phyloP scores from a whole-genome alignment of 768 basidiomycete species.

The Leccinum imitatum region DNA sequence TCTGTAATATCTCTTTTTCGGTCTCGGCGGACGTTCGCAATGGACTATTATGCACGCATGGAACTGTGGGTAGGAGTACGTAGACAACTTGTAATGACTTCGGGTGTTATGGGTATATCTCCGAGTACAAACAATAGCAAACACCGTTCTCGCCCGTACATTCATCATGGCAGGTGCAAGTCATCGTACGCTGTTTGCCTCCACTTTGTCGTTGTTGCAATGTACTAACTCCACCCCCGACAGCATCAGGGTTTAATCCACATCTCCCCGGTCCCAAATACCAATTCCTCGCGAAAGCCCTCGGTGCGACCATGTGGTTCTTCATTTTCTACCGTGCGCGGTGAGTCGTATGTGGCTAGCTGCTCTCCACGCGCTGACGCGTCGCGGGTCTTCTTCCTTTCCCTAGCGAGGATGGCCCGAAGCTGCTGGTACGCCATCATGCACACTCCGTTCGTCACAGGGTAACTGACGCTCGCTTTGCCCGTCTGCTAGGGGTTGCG shows the following conservation, averaged over 20 bases:
- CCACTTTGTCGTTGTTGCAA: constrained; percentile 25
- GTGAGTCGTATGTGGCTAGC: constrained; percentile 47
- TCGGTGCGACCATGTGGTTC: constrained; percentile 98
- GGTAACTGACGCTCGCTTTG: constrained; percentile 6
- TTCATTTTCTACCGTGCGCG: constrained; percentile 96
- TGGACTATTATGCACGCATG: background rate
- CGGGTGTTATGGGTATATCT: background rate
- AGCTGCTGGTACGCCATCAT: constrained; percentile 53
- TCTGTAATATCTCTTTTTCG: background rate
- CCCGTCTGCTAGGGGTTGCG: constrained; percentile 44
- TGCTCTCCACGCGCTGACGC: background rate
- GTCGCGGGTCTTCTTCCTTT: background rate
- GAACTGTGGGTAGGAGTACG: background rate
- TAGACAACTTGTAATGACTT: background rate
- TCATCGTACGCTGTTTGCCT: constrained; percentile 25
- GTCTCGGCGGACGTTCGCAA: background rate
- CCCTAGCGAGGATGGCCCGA: constrained; percentile 70
- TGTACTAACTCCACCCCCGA: constrained; percentile 8
- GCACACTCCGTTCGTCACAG: background rate
- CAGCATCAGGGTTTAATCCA: constrained; percentile 82
- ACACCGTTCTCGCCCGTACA: constrained; percentile 23
- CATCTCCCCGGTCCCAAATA: constrained; percentile 79
- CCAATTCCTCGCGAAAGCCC: constrained; percentile 75
- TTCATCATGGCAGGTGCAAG: constrained; percentile 34
- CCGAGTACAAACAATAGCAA: constrained; percentile 26